Conservation (phyloP, 495 filamentous ascomycete species). For the Neurospora tetraspora region DNA sequence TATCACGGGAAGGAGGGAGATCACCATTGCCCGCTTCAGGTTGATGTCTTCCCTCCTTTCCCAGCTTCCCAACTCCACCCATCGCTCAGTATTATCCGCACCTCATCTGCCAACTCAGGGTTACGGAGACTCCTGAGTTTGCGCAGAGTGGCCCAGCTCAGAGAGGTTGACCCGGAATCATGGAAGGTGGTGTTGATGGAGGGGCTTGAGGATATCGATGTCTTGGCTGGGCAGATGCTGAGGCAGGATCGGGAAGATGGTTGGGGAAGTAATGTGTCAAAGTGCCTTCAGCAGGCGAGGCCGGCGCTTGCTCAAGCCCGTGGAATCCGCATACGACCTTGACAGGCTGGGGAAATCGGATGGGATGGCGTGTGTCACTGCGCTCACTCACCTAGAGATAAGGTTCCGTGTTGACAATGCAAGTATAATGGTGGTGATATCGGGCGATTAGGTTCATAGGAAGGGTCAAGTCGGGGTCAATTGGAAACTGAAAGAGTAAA, state of each 20-base stretch:
- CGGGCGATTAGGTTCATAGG: neutral
- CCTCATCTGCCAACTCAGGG: neutral
- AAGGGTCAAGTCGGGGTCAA: constrained; percentile 1
- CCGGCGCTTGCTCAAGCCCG: neutral
- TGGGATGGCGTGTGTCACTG: neutral
- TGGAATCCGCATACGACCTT: neutral
- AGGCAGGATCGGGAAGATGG: neutral
- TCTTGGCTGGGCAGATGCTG: neutral
- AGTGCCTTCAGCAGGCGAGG: neutral
- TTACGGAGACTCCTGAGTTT: neutral
- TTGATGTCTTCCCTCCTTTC: neutral
- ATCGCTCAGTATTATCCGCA: neutral
- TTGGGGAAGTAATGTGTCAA: neutral
- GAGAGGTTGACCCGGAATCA: neutral
- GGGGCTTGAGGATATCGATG: neutral
- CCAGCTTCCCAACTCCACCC: neutral
- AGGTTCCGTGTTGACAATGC: neutral
- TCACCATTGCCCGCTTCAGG: neutral
- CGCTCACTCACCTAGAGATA: neutral
- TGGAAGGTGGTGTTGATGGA: neutral
- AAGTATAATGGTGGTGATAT: neutral
- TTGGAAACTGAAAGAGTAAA: constrained; percentile 2
- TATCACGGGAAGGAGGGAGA: constrained; percentile 7
- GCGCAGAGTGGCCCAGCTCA: neutral
- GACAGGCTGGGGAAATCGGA: neutral